Conservation (phyloP, 73 alveolate genomes). For the Uronychia setigera region DNA sequence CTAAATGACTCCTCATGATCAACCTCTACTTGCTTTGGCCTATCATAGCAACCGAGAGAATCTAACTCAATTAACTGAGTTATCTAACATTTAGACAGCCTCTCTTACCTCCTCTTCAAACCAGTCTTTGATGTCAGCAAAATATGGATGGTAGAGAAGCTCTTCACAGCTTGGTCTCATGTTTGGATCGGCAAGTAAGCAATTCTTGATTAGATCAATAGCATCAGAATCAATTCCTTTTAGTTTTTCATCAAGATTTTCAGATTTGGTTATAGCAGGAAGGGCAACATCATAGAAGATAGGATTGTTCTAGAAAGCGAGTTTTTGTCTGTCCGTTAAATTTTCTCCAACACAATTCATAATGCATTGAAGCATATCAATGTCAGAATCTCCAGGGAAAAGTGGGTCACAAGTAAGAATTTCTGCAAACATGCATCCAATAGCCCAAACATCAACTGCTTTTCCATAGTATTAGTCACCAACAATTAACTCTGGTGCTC, state of each 20-base stretch:
- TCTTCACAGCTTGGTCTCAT: constrained; percentile 69
- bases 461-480: constrained; percentile 81
- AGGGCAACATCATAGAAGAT: constrained; percentile 13
- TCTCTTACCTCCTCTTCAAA: constrained; percentile 54
- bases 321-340: constrained; percentile 28
- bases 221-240: constrained; percentile 22
- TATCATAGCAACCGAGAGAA: background rate
- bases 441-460: constrained; percentile 91
- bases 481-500: constrained; percentile 94
- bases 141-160: constrained; percentile 55
- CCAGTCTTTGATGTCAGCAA: constrained; percentile 55
- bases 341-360: constrained; percentile 35
- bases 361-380: constrained; percentile 34
- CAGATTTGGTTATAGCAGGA: constrained; percentile 24
- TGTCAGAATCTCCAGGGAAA: constrained; percentile 68
- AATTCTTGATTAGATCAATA: constrained; percentile 38
- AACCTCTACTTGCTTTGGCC: background rate
- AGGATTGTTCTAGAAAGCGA: constrained; percentile 22
- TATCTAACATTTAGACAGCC: background rate
- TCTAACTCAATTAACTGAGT: constrained; percentile 31
- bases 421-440: constrained; percentile 90
- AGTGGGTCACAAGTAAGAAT: constrained; percentile 75
- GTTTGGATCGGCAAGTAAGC: constrained; percentile 59
- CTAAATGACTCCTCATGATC: background rate
- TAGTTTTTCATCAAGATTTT: constrained; percentile 12